Evolutionary conservation across 495 filamentous ascomycete genomes (phyloP).

Genomic region (Lophium mytilinum): DNA sequence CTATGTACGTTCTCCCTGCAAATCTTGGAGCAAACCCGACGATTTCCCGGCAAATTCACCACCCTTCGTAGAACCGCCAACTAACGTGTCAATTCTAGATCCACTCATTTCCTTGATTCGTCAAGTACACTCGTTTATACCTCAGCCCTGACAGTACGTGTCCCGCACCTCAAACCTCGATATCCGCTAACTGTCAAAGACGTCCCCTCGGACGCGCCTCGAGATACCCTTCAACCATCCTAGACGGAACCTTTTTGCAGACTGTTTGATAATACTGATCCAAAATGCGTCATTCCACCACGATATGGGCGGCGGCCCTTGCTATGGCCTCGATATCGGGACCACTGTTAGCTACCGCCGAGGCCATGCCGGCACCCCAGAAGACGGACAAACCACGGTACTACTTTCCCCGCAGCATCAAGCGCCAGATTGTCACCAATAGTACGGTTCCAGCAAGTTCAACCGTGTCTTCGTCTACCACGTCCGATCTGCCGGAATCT

Average conservation of each 20-base stretch:
- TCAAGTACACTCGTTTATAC: constrained; percentile 35
- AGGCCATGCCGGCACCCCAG: constrained; percentile 36
- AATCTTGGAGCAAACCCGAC: not conserved
- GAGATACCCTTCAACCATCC: constrained; percentile 10
- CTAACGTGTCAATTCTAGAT: constrained; percentile 8
- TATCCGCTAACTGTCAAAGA: constrained; percentile 4
- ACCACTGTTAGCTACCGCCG: constrained; percentile 31
- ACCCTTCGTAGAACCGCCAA: not conserved
- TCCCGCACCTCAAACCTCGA: not conserved
- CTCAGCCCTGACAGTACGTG: constrained; percentile 24
- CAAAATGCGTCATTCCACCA: constrained; percentile 30
- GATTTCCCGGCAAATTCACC: not conserved
- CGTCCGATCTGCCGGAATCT: constrained; percentile 5
- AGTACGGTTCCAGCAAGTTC: constrained; percentile 21
- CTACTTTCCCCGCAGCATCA: constrained; percentile 42
- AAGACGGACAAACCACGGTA: constrained; percentile 36
- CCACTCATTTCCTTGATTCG: constrained; percentile 25
- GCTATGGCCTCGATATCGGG: constrained; percentile 29
- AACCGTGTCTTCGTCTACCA: constrained; percentile 15
- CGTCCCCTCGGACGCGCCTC: constrained; percentile 3
- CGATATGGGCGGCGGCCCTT: constrained; percentile 35
- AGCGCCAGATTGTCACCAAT: constrained; percentile 34
- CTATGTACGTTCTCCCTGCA: constrained; percentile 10
- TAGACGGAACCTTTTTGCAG: not conserved
- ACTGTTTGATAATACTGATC: constrained; percentile 12